Percentiles rank a stretch among this genome's conserved stretches.
Conservation (phyloP, 805 yeast species). For the Candida hispaniensis region DNA sequence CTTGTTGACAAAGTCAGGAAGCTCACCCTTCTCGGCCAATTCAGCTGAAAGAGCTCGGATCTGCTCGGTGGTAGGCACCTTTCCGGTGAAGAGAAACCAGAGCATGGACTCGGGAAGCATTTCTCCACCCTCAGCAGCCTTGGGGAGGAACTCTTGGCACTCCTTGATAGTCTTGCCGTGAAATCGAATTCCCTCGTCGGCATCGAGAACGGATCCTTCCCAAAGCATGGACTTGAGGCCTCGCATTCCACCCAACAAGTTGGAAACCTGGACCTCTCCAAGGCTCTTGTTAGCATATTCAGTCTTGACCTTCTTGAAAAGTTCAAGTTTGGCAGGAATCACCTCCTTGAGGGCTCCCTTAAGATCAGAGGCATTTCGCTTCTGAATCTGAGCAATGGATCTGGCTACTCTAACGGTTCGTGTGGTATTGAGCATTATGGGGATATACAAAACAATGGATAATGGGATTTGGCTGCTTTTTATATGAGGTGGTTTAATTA, state of each 20-base stretch:
- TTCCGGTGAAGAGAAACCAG: conserved; percentile 77
- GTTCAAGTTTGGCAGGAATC: conserved; percentile 38
- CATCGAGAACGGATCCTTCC: conserved; percentile 72
- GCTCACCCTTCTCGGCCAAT: conserved; percentile 64
- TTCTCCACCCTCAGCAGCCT: conserved; percentile 40
- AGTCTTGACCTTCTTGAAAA: conserved; percentile 34
- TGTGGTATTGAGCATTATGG: no score
- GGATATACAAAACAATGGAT: no score
- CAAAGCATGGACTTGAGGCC: conserved; percentile 65
- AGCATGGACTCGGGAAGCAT: conserved; percentile 71
- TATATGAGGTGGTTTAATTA: no score
- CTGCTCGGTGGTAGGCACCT: conserved; percentile 65
- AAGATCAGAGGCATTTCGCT: conserved; percentile 20
- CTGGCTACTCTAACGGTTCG: conserved; percentile 16
- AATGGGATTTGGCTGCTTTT: no score
- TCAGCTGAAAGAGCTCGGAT: conserved; percentile 62
- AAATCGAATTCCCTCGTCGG: conserved; percentile 66
- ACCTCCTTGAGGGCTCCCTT: conserved; percentile 30
- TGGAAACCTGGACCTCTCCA: conserved; percentile 37
- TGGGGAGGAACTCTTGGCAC: conserved; percentile 56
- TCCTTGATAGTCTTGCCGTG: conserved; percentile 68
- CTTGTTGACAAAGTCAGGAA: conserved; percentile 69
- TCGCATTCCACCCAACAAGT: conserved; percentile 64
- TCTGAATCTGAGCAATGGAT: conserved; percentile 16
- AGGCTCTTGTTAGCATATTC: conserved; percentile 31